Evolutionary conservation across 371 early-diverging fungal species (phyloP).

Genomic region (Synchytrium microbalum): DNA sequence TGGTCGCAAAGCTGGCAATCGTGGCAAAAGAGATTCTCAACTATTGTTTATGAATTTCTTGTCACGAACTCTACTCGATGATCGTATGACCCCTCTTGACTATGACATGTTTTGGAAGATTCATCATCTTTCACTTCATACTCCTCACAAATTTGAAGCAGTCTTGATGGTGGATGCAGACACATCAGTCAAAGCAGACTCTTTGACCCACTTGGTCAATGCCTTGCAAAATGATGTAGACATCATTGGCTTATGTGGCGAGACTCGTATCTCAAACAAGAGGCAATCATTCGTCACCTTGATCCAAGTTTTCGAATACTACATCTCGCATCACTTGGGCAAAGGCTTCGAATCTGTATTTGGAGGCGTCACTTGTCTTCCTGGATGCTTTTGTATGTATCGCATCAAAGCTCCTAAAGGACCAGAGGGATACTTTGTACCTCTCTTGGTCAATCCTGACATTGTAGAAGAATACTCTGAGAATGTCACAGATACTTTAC

Average conservation of each 20-base stretch:
- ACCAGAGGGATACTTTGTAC: constrained; percentile 32
- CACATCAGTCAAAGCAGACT: constrained; percentile 70
- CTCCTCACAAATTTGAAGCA: constrained; percentile 75
- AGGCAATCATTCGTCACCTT: constrained; percentile 50
- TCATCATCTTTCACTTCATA: constrained; percentile 60
- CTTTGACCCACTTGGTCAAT: constrained; percentile 66
- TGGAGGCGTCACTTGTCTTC: constrained; percentile 96
- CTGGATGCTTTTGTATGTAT: constrained; percentile 89
- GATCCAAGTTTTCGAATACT: constrained; percentile 89
- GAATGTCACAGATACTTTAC: constrained; percentile 90
- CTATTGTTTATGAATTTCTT: constrained; percentile 96
- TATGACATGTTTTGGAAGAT: constrained; percentile 90
- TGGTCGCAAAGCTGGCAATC: constrained; percentile 77
- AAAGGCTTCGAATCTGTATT: constrained; percentile 95
- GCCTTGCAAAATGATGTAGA: constrained; percentile 51
- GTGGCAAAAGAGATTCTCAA: constrained; percentile 98
- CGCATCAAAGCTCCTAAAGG: constrained; percentile 46
- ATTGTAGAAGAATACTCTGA: constrained; percentile 90
- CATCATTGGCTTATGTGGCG: constrained; percentile 69
- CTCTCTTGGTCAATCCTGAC: constrained; percentile 88
- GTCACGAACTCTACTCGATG: constrained; percentile 85
- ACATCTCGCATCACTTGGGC: constrained; percentile 89
- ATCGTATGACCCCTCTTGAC: constrained; percentile 90
- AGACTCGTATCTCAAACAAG: constrained; percentile 64
- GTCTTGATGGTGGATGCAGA: constrained; percentile 97